Percentiles rank a stretch among this genome's conserved stretches.
These are phyloP conservation scores for Populus hybrid DNA, from an alignment of 441 rosid genomes.

Conservation along the genomic window DNA sequence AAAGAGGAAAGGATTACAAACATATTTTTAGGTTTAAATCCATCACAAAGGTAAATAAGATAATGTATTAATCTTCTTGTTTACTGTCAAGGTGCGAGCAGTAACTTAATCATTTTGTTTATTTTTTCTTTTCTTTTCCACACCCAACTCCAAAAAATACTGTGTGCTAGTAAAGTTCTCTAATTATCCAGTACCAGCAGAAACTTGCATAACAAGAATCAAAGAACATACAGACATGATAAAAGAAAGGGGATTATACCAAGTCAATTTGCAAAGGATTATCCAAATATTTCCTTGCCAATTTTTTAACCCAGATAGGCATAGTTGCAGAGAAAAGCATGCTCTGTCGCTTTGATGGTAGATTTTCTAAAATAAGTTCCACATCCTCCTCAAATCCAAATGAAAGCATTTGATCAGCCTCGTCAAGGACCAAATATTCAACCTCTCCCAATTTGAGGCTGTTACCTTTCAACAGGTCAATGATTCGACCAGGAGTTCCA, in stretches of 20 bases:
- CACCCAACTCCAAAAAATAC: neutral
- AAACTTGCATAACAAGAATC: neutral
- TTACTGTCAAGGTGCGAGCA: neutral
- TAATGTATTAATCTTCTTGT: neutral
- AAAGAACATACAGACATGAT: slow-evolving; percentile 28
- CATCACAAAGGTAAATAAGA: neutral
- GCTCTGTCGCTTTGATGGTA: too few relatives aligned
- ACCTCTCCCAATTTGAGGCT: slow-evolving; percentile 88
- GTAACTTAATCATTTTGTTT: neutral
- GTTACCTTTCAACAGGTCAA: slow-evolving; percentile 72
- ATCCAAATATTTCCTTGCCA: too few relatives aligned
- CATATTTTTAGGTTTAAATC: neutral
- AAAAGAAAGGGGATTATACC: too few relatives aligned
- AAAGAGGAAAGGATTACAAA: slow-evolving; percentile 13
- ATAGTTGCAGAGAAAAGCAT: too few relatives aligned
- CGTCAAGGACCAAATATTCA: slow-evolving; percentile 89
- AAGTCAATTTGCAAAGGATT: too few relatives aligned
- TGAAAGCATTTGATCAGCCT: slow-evolving; percentile 99
- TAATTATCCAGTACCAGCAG: too few relatives aligned
- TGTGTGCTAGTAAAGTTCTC: neutral
- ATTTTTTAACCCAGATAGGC: too few relatives aligned
- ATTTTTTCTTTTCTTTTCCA: neutral
- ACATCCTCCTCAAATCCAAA: slow-evolving; percentile 41
- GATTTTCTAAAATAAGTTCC: too few relatives aligned
- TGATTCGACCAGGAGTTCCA: slow-evolving; percentile 98